Percentiles rank a stretch among this genome's conserved stretches.
These are phyloP conservation scores for Ailanthus altissimus DNA, from an alignment of 345 rosid species.

Conservation along the genomic window DNA sequence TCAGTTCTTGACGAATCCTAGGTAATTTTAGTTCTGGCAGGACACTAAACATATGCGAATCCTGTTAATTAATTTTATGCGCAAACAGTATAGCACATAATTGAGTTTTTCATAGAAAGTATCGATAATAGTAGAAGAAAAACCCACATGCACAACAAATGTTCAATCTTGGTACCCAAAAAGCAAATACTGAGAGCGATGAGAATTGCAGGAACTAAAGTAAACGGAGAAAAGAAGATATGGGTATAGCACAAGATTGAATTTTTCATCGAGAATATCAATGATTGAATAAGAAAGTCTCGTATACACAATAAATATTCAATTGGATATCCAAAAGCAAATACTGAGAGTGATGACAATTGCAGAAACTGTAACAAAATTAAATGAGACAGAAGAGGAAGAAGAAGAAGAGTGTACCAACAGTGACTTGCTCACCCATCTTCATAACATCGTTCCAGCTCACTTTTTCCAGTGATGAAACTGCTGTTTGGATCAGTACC, in stretches of 20 bases:
- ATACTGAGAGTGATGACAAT: neutral
- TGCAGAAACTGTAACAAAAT: neutral
- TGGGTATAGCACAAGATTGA: slow-evolving; percentile 1
- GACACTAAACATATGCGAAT: too few species aligned
- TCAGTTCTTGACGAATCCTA: too few species aligned
- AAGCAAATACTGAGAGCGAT: too few species aligned
- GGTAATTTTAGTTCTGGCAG: too few species aligned
- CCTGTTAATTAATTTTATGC: too few species aligned
- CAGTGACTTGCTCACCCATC: slow-evolving; percentile 79
- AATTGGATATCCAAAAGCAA: neutral
- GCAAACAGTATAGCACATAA: too few species aligned
- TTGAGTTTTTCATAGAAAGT: too few species aligned
- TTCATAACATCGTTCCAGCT: slow-evolving; percentile 73
- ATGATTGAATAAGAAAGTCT: neutral
- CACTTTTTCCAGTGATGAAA: slow-evolving; percentile 50
- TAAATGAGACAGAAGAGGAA: too few species aligned
- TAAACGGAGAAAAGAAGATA: neutral
- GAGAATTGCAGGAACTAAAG: too few species aligned
- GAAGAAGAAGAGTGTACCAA: slow-evolving; percentile 38
- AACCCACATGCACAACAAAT: too few species aligned
- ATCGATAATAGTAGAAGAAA: too few species aligned
- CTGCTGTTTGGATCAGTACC: slow-evolving; percentile 56
- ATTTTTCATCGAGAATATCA: neutral
- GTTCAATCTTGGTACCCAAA: too few species aligned
- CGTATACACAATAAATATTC: neutral